Evolutionary conservation across 2,329 filamentous ascomycete genomes (phyloP).

Genomic region (Colletotrichum higginsianum): DNA sequence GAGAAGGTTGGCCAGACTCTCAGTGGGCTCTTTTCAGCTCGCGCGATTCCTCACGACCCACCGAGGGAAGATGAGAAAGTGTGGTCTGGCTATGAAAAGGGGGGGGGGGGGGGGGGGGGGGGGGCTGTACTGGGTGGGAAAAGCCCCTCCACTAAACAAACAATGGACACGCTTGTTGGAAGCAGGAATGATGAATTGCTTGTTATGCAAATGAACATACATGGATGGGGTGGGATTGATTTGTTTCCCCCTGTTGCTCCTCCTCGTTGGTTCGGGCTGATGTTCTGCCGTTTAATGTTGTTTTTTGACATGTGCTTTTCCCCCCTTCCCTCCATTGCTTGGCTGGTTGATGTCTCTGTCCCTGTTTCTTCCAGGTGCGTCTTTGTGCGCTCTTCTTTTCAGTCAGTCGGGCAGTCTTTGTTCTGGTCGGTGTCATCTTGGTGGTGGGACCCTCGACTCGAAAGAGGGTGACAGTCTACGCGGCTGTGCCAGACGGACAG

Average conservation of each 20-base stretch:
- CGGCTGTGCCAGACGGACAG: not conserved
- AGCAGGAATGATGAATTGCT: not conserved
- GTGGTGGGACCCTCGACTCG: too few species aligned
- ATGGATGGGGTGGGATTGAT: not conserved
- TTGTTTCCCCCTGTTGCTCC: too few species aligned
- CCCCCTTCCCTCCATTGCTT: not conserved
- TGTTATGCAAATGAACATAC: slow-evolving; percentile 2
- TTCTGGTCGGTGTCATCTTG: not conserved
- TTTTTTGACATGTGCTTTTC: too few species aligned
- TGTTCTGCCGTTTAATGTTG: too few species aligned
- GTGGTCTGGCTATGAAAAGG: not conserved
- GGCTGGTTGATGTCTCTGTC: not conserved
- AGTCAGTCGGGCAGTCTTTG: not conserved
- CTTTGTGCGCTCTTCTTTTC: too few species aligned
- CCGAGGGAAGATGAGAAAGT: not conserved
- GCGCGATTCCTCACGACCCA: not conserved
- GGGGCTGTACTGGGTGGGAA: not conserved
- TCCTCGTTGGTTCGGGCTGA: too few species aligned
- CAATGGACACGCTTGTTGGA: slow-evolving; percentile 14
- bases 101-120: not conserved
- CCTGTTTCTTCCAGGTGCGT: not conserved
- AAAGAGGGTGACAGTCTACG: too few species aligned
- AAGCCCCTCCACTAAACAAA: slow-evolving; percentile 7
- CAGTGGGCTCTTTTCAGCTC: too few species aligned
- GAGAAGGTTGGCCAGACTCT: not conserved